phyloP scores from a whole-genome alignment of 2,329 filamentous ascomycete genomes.

The Clonostachys chloroleuca region DNA sequence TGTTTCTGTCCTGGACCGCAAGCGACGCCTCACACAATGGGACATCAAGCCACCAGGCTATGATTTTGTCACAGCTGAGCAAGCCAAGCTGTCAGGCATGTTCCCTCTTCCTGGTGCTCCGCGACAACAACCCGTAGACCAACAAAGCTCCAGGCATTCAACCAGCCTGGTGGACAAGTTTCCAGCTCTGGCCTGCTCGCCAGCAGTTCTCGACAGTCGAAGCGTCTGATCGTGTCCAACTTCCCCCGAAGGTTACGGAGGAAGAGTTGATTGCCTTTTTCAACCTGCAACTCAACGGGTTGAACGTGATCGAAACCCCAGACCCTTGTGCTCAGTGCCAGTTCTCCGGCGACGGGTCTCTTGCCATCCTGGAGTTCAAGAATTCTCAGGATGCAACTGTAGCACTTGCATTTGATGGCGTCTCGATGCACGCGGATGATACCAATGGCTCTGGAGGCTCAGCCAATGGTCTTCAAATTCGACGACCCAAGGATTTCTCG shows the following conservation, averaged over 20 bases:
- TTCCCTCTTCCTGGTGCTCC: constrained; percentile 96
- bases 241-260: constrained; percentile 66
- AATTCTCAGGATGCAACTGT: constrained; percentile 83
- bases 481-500: constrained; percentile 94
- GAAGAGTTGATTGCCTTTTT: constrained; percentile 80
- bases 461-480: constrained; percentile 61
- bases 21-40: constrained; percentile 95
- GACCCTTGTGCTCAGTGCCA: constrained; percentile 86
- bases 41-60: constrained; percentile 99
- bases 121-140: constrained; percentile 92
- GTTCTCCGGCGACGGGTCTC: constrained; percentile 71
- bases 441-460: constrained; percentile 36
- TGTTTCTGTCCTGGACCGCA: constrained; percentile 76
- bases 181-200: constrained; percentile 82
- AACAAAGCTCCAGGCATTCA: constrained; percentile 87
- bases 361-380: constrained; percentile 90
- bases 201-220: constrained; percentile 88
- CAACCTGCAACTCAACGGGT: constrained; percentile 93
- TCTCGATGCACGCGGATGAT: constrained; percentile 76
- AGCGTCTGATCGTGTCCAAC: constrained; percentile 85
- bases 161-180: constrained; percentile 69
- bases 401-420: constrained; percentile 84
- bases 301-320: constrained; percentile 80
- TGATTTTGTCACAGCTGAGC: constrained; percentile 96
- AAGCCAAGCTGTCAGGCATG: constrained; percentile 98